Percentiles rank a stretch among this genome's conserved stretches.
Conservation (phyloP, 78 protist species). For the Salpingoeca rosetta region DNA sequence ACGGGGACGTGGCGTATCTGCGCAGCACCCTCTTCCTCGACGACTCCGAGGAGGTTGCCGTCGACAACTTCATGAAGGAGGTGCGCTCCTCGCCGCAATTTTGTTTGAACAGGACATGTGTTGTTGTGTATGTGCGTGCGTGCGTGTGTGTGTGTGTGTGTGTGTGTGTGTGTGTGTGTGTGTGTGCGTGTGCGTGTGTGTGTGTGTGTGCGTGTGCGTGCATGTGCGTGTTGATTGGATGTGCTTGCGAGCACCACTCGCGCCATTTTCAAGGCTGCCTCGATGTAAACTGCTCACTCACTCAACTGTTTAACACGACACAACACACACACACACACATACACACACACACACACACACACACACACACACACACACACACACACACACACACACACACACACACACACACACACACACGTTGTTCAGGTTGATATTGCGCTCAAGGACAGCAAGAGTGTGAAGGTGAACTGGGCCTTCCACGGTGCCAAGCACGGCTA, state of each 20-base stretch:
- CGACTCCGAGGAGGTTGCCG: conserved; percentile 57
- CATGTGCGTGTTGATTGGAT: background rate
- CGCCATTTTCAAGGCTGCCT: background rate
- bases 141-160: background rate
- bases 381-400: background rate
- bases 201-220: background rate
- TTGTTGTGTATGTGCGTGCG: background rate
- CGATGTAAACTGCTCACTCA: background rate
- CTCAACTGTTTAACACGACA: background rate
- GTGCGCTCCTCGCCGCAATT: no score
- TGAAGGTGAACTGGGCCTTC: conserved; percentile 1
- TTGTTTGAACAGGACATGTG: no score
- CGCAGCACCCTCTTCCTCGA: conserved; percentile 39
- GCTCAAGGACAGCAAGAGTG: background rate
- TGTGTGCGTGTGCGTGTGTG: background rate
- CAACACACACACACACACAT: background rate
- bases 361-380: background rate
- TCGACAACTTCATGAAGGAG: conserved; percentile 21
- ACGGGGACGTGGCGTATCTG: conserved; percentile 59
- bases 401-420: background rate
- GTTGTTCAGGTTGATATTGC: background rate
- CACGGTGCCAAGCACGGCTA: background rate
- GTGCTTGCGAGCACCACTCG: background rate
- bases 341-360: background rate
- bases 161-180: no score